Conservation (phyloP, 1,284 basidiomycete species). For the Sanghuangporus sanghuang region DNA sequence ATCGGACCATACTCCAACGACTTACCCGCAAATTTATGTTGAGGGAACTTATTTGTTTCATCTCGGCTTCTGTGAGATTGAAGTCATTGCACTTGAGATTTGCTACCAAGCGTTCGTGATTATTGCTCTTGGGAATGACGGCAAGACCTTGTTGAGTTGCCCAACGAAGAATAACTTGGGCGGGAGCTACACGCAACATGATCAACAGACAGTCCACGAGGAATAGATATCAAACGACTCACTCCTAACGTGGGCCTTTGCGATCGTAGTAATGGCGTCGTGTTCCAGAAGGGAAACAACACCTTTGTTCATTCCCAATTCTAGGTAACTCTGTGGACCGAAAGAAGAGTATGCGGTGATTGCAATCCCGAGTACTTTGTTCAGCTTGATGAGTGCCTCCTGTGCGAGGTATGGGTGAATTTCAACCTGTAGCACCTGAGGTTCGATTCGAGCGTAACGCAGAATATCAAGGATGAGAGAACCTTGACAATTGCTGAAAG, state of each 20-base stretch:
- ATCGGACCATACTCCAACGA: constrained; percentile 13
- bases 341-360: constrained; percentile 81
- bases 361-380: constrained; percentile 56
- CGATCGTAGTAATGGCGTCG: constrained; percentile 41
- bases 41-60: constrained; percentile 54
- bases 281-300: constrained; percentile 49
- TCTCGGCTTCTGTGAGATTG: constrained; percentile 52
- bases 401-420: constrained; percentile 76
- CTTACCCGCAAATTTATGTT: constrained; percentile 61
- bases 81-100: constrained; percentile 61
- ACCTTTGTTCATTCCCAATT: constrained; percentile 52
- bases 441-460: constrained; percentile 66
- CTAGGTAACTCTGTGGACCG: constrained; percentile 63
- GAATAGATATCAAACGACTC: constrained; percentile 21
- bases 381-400: constrained; percentile 53
- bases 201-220: constrained; percentile 21
- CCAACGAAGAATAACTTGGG: constrained; percentile 74
- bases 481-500: constrained; percentile 57
- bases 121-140: constrained; percentile 75
- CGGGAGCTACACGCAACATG: constrained; percentile 34
- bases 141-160: constrained; percentile 71
- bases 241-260: constrained; percentile 53
- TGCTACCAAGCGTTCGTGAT: constrained; percentile 43
- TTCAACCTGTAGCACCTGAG: constrained; percentile 73
- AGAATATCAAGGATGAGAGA: constrained; percentile 59